These are phyloP conservation scores for Epichloe uncinata DNA, from an alignment of 2,329 filamentous ascomycete species.

Conservation along the genomic window DNA sequence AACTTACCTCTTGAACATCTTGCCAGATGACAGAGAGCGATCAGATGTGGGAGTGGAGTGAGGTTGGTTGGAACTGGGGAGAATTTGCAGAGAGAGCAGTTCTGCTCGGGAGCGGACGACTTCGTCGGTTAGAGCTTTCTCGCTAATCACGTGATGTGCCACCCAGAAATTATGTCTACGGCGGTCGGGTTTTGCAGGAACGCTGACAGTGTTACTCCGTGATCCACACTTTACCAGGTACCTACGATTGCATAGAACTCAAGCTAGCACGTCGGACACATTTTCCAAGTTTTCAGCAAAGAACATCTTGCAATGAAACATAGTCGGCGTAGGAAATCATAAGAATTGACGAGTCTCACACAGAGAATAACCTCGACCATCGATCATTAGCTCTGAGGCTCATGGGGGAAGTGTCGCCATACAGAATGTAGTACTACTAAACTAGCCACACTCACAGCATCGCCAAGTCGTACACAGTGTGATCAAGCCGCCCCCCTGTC, in stretches of 20 bases:
- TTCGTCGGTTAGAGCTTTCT: constrained; percentile 32
- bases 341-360: neutral
- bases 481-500: neutral
- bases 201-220: neutral
- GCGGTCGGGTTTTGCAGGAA: constrained; percentile 6
- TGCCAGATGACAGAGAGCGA: constrained; percentile 56
- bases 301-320: no score
- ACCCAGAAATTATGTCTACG: constrained; percentile 13
- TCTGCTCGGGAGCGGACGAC: constrained; percentile 30
- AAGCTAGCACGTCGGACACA: neutral
- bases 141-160: constrained; percentile 24
- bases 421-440: neutral
- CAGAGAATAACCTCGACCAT: neutral
- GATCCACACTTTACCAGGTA: neutral
- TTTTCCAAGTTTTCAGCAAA: neutral
- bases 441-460: neutral
- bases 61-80: constrained; percentile 36
- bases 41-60: constrained; percentile 45
- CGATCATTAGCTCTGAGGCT: neutral
- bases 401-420: neutral
- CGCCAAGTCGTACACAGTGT: neutral
- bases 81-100: constrained; percentile 37
- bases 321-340: no score
- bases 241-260: neutral
- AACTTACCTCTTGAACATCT: constrained; percentile 75